A percentile compares a stretch with the other conserved stretches of the same genome.
Evolutionary conservation across 306 rosid genomes (phyloP).

Genomic region (Cicer bijugum): DNA sequence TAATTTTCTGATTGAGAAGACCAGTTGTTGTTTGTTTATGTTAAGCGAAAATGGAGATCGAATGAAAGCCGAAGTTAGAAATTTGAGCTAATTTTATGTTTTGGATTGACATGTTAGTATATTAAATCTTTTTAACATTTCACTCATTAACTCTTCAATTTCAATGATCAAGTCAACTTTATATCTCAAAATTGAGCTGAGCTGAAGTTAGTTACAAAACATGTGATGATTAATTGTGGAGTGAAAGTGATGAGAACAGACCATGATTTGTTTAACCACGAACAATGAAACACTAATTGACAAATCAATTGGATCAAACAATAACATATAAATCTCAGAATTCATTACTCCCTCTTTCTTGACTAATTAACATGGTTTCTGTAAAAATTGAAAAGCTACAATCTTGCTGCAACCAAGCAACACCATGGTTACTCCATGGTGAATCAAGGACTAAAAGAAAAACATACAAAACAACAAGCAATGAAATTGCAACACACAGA

Average conservation of each 20-base stretch:
- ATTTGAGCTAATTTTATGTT: not conserved
- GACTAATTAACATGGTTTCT: not conserved
- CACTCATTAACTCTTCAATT: no score
- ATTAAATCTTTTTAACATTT: no score
- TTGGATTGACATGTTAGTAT: no score
- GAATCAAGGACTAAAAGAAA: constrained; percentile 46
- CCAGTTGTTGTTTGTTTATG: not conserved
- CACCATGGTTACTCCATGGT: constrained; percentile 43
- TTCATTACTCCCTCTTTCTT: not conserved
- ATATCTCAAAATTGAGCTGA: no score
- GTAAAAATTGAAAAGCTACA: constrained; percentile 33
- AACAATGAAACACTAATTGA: not conserved
- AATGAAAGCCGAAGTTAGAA: not conserved
- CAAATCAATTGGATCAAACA: not conserved
- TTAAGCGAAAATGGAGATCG: not conserved
- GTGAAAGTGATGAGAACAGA: not conserved
- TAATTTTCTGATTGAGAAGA: no score
- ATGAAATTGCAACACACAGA: constrained; percentile 44
- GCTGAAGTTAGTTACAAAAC: no score
- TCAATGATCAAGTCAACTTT: no score
- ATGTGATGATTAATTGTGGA: not conserved
- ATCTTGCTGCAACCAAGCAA: constrained; percentile 40
- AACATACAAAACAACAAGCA: constrained; percentile 26
- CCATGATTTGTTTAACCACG: not conserved
- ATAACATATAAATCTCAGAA: not conserved